Evolutionary conservation across 208 protist genomes (phyloP), one percentile per base, ranked within the genome.

Genomic region (Trypanosoma vivax): DNA sequence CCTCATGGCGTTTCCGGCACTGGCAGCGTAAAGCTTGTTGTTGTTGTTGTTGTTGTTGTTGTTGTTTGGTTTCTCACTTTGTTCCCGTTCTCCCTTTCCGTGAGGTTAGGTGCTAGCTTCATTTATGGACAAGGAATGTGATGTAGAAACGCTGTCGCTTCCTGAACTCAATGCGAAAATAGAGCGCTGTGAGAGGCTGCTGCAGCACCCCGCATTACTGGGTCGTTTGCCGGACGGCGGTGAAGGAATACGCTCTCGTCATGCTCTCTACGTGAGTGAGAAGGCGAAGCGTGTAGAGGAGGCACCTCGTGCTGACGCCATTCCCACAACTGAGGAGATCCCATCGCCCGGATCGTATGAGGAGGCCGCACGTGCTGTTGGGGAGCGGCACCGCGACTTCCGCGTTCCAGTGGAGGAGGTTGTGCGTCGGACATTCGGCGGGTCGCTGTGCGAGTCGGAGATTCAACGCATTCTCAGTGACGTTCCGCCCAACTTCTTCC

Each of bases 371-470:
- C 30, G 47, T 10, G 55, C 58, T 5, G 65, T 81, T 53, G 49
- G 40, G 2, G 76, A 85, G 13, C 80, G 84, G 50, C 67, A 92
- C 61, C 60, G 55, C 27, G 43, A 85, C 40, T 35, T 51, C n/a
- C 68, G 70, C 19, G 69, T 89, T 1, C 60, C 67, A 13, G 80
- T 92, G 10, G 84, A 88, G 60, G 65, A 34, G 46, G 83, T 70
- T 45, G 78, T 88, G 39, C 80, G 80, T 5, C 50, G 65, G 25
- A 87, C 77, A 62, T 92, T 88, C 61, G 78, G 70, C 7, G 77
- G 80, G 9, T 67, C 67, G 9, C 59, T 89, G 19, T 85, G 70
- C 52, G 84, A 92, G 61, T 21, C 47, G n/a, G 80, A 92, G 52
- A 81, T 92, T 25, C 70, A 79, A 50, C 76, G 77, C 21, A 92